These are phyloP conservation scores for Bipolaris gigantea DNA, from an alignment of 2,329 filamentous ascomycete species.

Conservation along the genomic window DNA sequence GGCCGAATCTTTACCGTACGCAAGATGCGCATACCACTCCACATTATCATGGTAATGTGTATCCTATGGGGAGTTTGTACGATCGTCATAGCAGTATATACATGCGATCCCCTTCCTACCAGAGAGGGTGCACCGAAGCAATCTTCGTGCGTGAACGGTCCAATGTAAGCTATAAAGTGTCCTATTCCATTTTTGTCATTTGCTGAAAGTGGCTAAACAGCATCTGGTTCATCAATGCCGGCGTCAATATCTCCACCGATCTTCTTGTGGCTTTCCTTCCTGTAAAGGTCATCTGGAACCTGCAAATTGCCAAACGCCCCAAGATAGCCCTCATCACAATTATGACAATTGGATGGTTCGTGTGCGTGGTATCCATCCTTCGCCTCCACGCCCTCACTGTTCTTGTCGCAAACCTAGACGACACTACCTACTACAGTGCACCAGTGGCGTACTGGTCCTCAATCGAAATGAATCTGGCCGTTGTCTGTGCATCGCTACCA, in stretches of 20 bases:
- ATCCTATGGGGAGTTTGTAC: constrained; percentile 17
- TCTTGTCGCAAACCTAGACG: constrained; percentile 18
- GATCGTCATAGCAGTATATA: constrained; percentile 21
- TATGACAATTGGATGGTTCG: constrained; percentile 38
- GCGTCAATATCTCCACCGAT: constrained; percentile 30
- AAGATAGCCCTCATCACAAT: constrained; percentile 27
- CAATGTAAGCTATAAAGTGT: constrained; percentile 16
- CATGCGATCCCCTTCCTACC: constrained; percentile 30
- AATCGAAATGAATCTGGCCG: constrained; percentile 38
- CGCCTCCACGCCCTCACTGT: constrained; percentile 27
- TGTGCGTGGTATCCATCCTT: constrained; percentile 37
- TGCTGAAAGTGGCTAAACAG: constrained; percentile 5
- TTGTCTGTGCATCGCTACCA: constrained; percentile 38
- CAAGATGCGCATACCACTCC: constrained; percentile 28
- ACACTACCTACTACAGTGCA: constrained; percentile 28
- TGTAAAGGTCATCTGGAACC: constrained; percentile 26
- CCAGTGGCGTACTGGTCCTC: constrained; percentile 33
- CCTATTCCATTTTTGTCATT: no score
- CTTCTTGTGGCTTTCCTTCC: constrained; percentile 31
- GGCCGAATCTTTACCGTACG: constrained; percentile 29
- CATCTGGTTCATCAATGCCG: constrained; percentile 27
- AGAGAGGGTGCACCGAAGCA: constrained; percentile 24
- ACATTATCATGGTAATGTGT: constrained; percentile 26
- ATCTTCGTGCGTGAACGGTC: constrained; percentile 17
- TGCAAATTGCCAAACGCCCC: constrained; percentile 28